These are phyloP conservation scores for Borovskyia barvae DNA, from an alignment of 208 protist genomes.

Conservation along the genomic window DNA sequence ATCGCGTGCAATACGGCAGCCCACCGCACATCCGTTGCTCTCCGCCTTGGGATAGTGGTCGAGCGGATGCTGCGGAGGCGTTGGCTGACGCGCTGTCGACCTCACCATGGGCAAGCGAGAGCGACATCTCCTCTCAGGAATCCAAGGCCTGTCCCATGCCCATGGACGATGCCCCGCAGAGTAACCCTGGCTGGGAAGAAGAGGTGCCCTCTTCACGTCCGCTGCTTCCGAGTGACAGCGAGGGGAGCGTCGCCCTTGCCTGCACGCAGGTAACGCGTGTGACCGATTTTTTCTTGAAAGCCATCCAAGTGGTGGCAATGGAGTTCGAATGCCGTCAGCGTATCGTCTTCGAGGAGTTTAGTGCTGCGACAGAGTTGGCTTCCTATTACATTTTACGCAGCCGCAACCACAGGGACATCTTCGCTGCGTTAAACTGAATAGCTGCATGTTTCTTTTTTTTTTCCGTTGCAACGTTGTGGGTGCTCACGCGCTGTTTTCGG, in stretches of 20 bases:
- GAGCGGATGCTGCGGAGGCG: slow-evolving; percentile 23
- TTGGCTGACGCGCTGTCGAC: slow-evolving; percentile 64
- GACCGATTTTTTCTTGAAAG: slow-evolving; percentile 10
- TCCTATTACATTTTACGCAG: slow-evolving; percentile 4
- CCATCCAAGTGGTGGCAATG: slow-evolving; percentile 9
- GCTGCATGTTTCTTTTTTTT: slow-evolving; percentile 5
- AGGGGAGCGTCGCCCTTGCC: not conserved
- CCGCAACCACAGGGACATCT: not conserved
- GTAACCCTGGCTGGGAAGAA: too few species aligned
- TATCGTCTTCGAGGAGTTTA: slow-evolving; percentile 23
- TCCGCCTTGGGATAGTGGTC: too few species aligned
- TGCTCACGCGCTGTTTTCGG: too few species aligned
- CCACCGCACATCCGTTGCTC: too few species aligned
- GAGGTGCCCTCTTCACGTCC: too few species aligned
- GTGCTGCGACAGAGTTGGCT: slow-evolving; percentile 15
- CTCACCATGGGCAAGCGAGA: slow-evolving; percentile 57
- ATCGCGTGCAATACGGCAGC: too few species aligned
- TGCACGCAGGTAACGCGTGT: not conserved
- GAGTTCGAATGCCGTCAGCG: slow-evolving; percentile 24
- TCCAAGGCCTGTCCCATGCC: too few species aligned
- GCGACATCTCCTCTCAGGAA: too few species aligned
- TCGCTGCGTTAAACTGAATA: not conserved
- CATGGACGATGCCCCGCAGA: too few species aligned
- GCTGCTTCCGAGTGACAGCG: not conserved
- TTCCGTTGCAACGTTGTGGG: not conserved